Conservation (phyloP, 164 flowering plant species). For the Akebia trifoliata region DNA sequence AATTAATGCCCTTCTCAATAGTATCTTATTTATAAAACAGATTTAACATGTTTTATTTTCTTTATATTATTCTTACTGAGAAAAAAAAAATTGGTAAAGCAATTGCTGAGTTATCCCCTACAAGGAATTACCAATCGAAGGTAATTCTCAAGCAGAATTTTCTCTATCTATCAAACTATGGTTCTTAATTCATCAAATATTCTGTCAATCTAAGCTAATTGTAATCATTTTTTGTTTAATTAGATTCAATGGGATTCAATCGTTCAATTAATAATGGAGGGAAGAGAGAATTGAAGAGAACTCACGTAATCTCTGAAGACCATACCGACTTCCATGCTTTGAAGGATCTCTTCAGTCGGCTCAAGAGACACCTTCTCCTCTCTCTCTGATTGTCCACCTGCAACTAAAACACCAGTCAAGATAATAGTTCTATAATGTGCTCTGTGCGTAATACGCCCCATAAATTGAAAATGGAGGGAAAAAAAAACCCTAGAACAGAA, state of each 20-base stretch:
- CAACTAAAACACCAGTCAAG: neutral
- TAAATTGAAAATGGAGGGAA: neutral
- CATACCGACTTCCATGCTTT: slow-evolving; percentile 98
- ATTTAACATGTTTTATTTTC: no score
- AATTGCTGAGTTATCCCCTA: no score
- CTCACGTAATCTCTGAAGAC: slow-evolving; percentile 81
- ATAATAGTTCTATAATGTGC: neutral
- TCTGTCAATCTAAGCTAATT: no score
- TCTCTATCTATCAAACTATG: no score
- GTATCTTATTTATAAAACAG: no score
- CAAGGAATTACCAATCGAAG: no score
- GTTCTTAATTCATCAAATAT: no score
- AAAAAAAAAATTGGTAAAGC: no score
- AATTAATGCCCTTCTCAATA: no score
- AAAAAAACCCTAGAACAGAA: slow-evolving; percentile 1
- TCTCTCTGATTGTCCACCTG: slow-evolving; percentile 42
- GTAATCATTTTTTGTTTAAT: neutral
- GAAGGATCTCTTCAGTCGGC: slow-evolving; percentile 77
- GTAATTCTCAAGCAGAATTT: no score
- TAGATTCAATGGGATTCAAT: no score
- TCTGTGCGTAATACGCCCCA: neutral
- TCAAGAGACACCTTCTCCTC: slow-evolving; percentile 47
- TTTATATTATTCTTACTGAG: no score
- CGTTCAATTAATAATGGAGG: neutral
- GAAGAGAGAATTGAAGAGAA: slow-evolving; percentile 2